Conservation (phyloP, 139 green algal species). For the Astrephomene gubernaculifera region DNA sequence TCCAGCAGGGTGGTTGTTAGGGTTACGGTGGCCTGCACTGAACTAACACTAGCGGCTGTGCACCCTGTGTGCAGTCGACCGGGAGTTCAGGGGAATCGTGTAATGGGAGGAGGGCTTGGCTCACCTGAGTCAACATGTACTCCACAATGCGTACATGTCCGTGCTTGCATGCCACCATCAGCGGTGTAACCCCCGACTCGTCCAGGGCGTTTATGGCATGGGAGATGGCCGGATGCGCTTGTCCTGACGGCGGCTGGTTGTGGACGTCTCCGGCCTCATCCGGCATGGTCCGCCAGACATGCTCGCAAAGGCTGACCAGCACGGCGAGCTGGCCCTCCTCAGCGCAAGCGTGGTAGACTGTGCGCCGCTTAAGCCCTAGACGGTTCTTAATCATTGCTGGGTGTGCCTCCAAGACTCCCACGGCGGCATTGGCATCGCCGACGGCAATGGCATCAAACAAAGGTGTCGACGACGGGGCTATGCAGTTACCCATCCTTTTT, state of each 20-base stretch:
- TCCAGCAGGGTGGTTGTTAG: not conserved
- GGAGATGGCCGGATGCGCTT: slow-evolving; percentile 1
- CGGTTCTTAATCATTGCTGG: not conserved
- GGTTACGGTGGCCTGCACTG: not conserved
- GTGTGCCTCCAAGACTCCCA: not conserved
- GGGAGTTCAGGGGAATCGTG: not conserved
- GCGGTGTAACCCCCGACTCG: not conserved
- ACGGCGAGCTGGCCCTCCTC: not conserved
- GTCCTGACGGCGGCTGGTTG: too few species aligned
- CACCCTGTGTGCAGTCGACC: not conserved
- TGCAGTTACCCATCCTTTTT: slow-evolving; percentile 23
- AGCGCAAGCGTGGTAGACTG: not conserved
- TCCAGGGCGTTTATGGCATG: not conserved
- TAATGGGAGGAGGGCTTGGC: not conserved
- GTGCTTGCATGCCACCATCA: slow-evolving; percentile 21
- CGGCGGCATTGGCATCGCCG: not conserved
- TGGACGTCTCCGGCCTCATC: not conserved
- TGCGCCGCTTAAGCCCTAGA: not conserved
- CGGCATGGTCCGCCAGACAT: not conserved
- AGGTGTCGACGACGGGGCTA: not conserved
- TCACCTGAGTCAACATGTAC: slow-evolving; percentile 13
- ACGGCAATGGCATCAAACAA: slow-evolving; percentile 7
- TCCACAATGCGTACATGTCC: not conserved
- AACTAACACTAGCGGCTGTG: not conserved
- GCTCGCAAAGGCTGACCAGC: not conserved